Evolutionary conservation across 2,329 filamentous ascomycete species (phyloP), one percentile per base, ranked within the genome.

Genomic region (Orbilia ellipsospora): DNA sequence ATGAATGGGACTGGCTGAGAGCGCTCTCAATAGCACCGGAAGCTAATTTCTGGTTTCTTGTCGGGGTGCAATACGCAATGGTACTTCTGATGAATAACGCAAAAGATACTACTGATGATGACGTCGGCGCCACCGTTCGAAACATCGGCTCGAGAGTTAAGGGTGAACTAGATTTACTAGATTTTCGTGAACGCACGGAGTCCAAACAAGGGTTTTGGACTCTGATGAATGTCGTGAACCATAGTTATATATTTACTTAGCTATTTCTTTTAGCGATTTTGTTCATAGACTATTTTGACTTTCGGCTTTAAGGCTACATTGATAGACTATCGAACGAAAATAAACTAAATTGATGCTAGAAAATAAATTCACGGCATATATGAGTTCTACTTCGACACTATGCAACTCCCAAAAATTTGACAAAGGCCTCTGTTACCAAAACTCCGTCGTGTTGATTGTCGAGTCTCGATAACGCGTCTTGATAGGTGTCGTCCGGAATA

Each of bases 361-460:
- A 31, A 36, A 36, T 36, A 4, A 10, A 36, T 36, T 7, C 31
- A 36, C 10, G 10, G 31, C 31, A 36, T 36, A 36, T 10, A 4
- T 36, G 31, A 18, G 31, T 16, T 15, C 26, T 50, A 31, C 4
- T 36, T 18, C 6, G 28, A n/a, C 2, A 23, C 18, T 61, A 61
- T 31, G 40, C 51, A 12, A 74, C 18, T 40, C 70, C 70, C 79
- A 96, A 82, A 79, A 98, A 97, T 55, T 86, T 88, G 80, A 97
- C 81, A 81, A 97, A 96, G 0, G 88, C 90, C 77, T 86, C 85
- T 0, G 89, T 90, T 64, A 97, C 89, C 1, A 85, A 83, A n/a
- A 95, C 85, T 0, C 94, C 94, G 81, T 97, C 93, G 77, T 97
- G 93, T 65, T 87, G 85, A 36, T 88, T 85, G 6, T 84, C 84